These are phyloP conservation scores for Camillea tinctor DNA, from an alignment of 2,329 filamentous ascomycete species.

Conservation along the genomic window DNA sequence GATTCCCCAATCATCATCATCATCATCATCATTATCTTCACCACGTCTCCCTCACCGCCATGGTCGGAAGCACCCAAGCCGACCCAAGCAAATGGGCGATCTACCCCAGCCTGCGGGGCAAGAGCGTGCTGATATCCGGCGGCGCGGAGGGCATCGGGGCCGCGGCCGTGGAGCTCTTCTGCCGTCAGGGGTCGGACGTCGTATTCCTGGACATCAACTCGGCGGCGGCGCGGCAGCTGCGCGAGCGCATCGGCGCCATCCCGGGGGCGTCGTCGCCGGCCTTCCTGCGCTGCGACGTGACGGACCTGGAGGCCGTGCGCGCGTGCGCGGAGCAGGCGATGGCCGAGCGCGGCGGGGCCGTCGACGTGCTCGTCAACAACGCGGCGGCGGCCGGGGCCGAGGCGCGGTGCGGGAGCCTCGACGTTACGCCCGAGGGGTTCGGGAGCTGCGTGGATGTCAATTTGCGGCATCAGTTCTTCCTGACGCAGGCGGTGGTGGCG, in stretches of 20 bases:
- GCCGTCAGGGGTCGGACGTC: conserved; percentile 43
- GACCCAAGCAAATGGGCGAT: conserved; percentile 30
- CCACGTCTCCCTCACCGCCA: too few relatives aligned
- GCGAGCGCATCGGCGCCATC: conserved; percentile 25
- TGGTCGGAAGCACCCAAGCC: too few relatives aligned
- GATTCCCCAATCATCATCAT: too few relatives aligned
- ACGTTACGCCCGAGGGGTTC: conserved; percentile 42
- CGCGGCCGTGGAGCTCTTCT: conserved; percentile 43
- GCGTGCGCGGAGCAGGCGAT: conserved; percentile 35
- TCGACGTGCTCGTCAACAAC: conserved; percentile 39
- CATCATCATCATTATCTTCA: too few relatives aligned
- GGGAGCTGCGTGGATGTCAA: conserved; percentile 44
- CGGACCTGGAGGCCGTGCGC: conserved; percentile 35
- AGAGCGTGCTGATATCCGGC: conserved; percentile 44
- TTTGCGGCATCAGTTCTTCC: conserved; percentile 44
- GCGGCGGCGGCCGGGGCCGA: conserved; percentile 28
- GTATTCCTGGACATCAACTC: conserved; percentile 43
- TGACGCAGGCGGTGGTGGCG: conserved; percentile 39
- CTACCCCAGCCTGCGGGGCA: conserved; percentile 41
- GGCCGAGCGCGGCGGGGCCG: conserved; percentile 23
- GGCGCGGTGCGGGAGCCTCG: conserved; percentile 29
- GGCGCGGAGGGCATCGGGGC: conserved; percentile 48
- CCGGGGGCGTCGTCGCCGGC: conserved; percentile 28
- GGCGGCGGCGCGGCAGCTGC: conserved; percentile 31
- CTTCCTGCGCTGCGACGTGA: conserved; percentile 44